phyloP scores from a whole-genome alignment of 1,284 basidiomycete species.

The Macrocybe sp. region DNA sequence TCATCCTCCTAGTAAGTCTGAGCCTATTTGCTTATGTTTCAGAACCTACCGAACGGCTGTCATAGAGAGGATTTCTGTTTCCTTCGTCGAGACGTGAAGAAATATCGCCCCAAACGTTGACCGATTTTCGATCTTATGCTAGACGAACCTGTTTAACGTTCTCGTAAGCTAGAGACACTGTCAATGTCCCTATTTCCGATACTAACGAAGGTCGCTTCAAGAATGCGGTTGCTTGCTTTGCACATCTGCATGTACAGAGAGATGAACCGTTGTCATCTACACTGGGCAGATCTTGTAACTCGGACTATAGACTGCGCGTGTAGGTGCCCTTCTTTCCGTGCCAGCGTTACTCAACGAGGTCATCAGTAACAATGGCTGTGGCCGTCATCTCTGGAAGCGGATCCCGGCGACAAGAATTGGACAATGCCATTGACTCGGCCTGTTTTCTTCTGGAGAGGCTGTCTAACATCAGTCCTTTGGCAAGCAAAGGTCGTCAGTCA shows the following conservation, averaged over 20 bases:
- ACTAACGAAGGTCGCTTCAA: not conserved
- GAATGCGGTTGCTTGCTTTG: constrained; percentile 9
- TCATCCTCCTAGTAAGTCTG: constrained; percentile 4
- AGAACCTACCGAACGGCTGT: not conserved
- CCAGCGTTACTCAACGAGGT: too few species aligned
- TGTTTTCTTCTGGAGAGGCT: too few species aligned
- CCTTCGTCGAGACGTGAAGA: not conserved
- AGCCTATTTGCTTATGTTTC: too few species aligned
- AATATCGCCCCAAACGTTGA: not conserved
- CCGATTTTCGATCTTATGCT: constrained; percentile 8
- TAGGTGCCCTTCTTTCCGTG: not conserved
- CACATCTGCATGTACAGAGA: constrained; percentile 8
- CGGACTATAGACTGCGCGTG: constrained; percentile 9
- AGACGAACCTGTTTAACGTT: constrained; percentile 6
- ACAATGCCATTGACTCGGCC: too few species aligned
- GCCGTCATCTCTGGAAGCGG: too few species aligned
- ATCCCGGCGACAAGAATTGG: too few species aligned
- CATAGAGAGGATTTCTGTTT: constrained; percentile 3
- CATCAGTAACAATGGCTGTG: too few species aligned
- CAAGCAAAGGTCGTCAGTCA: too few species aligned
- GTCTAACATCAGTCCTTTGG: too few species aligned
- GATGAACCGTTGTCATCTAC: constrained; percentile 6
- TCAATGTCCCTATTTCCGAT: not conserved
- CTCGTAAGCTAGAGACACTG: constrained; percentile 1
- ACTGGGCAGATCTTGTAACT: constrained; percentile 7